These are phyloP conservation scores for Globisporangium radiosum DNA, from an alignment of 352 stramenopile genomes.

Conservation along the genomic window DNA sequence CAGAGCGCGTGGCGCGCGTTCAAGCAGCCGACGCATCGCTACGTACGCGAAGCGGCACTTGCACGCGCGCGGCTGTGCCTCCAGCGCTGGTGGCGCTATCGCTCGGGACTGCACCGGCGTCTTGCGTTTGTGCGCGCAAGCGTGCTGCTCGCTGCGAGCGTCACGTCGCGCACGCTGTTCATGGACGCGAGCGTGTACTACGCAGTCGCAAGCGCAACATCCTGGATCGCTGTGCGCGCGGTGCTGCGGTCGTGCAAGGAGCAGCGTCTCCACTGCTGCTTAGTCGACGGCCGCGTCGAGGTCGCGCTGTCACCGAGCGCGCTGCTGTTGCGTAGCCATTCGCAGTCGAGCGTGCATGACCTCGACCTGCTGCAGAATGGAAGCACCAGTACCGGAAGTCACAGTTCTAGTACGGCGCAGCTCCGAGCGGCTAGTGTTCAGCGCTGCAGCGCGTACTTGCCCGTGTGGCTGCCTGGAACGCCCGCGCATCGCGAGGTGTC, in stretches of 20 bases:
- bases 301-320: constrained; percentile 37
- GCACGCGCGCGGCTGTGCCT: constrained; percentile 46
- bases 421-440: constrained; percentile 14
- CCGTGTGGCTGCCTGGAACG: constrained; percentile 50
- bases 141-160: constrained; percentile 37
- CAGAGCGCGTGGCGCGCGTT: constrained; percentile 50
- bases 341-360: not conserved
- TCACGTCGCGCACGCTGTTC: constrained; percentile 62
- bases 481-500: constrained; percentile 50
- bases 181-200: constrained; percentile 57
- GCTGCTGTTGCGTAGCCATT: constrained; percentile 27
- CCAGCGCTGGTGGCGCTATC: constrained; percentile 66
- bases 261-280: constrained; percentile 38
- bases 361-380: no score
- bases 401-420: not conserved
- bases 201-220: constrained; percentile 19
- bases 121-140: constrained; percentile 44
- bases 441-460: constrained; percentile 47
- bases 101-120: constrained; percentile 30
- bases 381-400: no score
- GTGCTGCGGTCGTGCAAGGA: constrained; percentile 35
- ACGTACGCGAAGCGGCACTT: constrained; percentile 48
- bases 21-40: constrained; percentile 26
- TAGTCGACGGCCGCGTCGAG: constrained; percentile 32
- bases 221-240: constrained; percentile 26